Percentiles rank a stretch among this genome's conserved stretches.
phyloP scores from a whole-genome alignment of 2,329 filamentous ascomycete species.

The Fusarium nygamai region DNA sequence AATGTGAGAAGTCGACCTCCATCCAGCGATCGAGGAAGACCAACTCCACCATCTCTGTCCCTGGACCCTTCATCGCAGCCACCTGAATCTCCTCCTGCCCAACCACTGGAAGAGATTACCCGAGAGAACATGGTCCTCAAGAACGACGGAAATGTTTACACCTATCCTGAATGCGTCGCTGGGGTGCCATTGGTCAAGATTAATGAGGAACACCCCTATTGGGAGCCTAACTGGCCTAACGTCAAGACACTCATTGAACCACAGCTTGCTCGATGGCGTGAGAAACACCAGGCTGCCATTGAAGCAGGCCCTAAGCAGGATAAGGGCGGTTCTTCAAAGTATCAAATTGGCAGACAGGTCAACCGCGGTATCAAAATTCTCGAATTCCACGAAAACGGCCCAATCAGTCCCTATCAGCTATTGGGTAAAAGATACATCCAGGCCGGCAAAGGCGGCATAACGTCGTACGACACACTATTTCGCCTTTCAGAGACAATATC shows the following conservation, averaged over 20 bases:
- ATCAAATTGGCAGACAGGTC: conserved; percentile 64
- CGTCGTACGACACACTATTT: conserved; percentile 66
- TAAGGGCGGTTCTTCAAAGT: conserved; percentile 55
- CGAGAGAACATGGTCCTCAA: conserved; percentile 56
- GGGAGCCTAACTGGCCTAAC: conserved; percentile 63
- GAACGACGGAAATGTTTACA: conserved; percentile 61
- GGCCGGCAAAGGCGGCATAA: conserved; percentile 52
- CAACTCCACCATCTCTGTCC: conserved; percentile 43
- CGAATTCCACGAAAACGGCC: conserved; percentile 60
- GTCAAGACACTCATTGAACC: conserved; percentile 55
- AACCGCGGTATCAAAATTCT: conserved; percentile 65
- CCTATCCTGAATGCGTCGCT: conserved; percentile 61
- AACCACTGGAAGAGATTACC: conserved; percentile 52
- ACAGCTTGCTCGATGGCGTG: conserved; percentile 58
- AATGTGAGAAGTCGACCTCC: conserved; percentile 44
- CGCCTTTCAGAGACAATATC: conserved; percentile 64
- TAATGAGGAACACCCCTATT: conserved; percentile 61
- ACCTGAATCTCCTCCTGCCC: conserved; percentile 15
- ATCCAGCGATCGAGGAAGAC: conserved; percentile 41
- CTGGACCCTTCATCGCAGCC: conserved; percentile 43
- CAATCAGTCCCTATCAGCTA: conserved; percentile 67
- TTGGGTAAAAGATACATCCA: conserved; percentile 62
- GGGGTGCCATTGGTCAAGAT: conserved; percentile 66
- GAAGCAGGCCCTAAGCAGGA: conserved; percentile 47
- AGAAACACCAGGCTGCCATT: conserved; percentile 55